These are phyloP conservation scores for Xerocomus nothofagi DNA, from an alignment of 1,284 basidiomycete genomes.

Conservation along the genomic window DNA sequence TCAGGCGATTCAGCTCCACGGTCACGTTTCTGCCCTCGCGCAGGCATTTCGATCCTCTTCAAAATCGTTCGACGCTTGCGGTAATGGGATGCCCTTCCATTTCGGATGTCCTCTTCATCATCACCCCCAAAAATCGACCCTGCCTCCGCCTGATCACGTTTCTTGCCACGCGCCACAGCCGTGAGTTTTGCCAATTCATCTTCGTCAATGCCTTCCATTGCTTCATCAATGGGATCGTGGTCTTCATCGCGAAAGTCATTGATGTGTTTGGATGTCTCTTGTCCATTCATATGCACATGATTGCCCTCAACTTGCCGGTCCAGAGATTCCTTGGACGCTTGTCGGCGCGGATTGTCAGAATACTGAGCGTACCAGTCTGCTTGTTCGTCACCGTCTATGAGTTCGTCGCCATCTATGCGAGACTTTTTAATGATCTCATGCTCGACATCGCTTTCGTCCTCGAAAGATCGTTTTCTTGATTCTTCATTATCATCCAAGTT, in stretches of 20 bases:
- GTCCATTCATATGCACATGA: slow-evolving; percentile 32
- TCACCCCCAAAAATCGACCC: slow-evolving; percentile 70
- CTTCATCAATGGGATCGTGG: slow-evolving; percentile 27
- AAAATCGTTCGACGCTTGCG: slow-evolving; percentile 49
- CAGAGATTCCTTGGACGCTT: slow-evolving; percentile 51
- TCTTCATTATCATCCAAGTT: slow-evolving; percentile 19
- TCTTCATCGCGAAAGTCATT: slow-evolving; percentile 47
- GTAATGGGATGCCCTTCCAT: slow-evolving; percentile 39
- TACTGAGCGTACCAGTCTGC: slow-evolving; percentile 41
- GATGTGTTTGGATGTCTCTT: slow-evolving; percentile 44
- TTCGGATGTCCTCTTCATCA: slow-evolving; percentile 46
- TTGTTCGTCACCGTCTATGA: slow-evolving; percentile 48
- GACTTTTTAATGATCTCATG: slow-evolving; percentile 52
- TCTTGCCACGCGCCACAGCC: slow-evolving; percentile 59
- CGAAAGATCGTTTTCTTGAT: slow-evolving; percentile 44
- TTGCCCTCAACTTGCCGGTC: slow-evolving; percentile 44
- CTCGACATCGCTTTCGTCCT: slow-evolving; percentile 40
- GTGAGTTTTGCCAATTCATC: slow-evolving; percentile 38
- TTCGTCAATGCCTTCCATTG: slow-evolving; percentile 40
- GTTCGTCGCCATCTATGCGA: slow-evolving; percentile 47
- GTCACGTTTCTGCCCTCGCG: slow-evolving; percentile 64
- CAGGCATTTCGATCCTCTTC: slow-evolving; percentile 45
- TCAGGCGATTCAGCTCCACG: slow-evolving; percentile 53
- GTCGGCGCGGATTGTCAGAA: slow-evolving; percentile 26
- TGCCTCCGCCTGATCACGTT: slow-evolving; percentile 71